phyloP scores from a whole-genome alignment of 768 basidiomycete species.

The Suillus discolor region DNA sequence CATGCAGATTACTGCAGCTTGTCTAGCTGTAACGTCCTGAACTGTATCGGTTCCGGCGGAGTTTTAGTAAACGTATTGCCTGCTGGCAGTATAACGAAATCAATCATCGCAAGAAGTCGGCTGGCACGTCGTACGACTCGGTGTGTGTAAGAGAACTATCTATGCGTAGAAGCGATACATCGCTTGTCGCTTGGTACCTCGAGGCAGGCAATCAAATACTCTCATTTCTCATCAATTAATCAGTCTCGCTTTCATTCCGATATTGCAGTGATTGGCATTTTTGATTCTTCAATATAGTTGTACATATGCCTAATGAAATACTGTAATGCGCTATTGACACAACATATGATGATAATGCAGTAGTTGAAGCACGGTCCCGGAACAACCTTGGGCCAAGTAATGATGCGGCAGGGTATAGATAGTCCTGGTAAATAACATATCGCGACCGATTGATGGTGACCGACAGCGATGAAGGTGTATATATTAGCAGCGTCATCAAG shows the following conservation, averaged over 20 bases:
- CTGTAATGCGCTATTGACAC: slow-evolving; percentile 39
- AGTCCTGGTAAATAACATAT: slow-evolving; percentile 33
- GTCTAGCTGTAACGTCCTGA: slow-evolving; percentile 6
- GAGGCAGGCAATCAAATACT: neutral
- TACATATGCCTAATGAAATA: slow-evolving; percentile 37
- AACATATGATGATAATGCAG: slow-evolving; percentile 35
- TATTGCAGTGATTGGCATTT: slow-evolving; percentile 24
- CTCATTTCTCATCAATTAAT: neutral
- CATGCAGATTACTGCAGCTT: neutral
- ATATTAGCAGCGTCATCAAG: slow-evolving; percentile 35
- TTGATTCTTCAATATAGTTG: slow-evolving; percentile 28
- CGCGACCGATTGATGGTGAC: slow-evolving; percentile 18
- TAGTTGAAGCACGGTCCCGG: slow-evolving; percentile 6
- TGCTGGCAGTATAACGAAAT: slow-evolving; percentile 1
- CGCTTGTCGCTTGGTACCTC: neutral
- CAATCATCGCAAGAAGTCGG: neutral
- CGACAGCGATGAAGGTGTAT: slow-evolving; percentile 17
- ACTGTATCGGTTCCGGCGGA: slow-evolving; percentile 16
- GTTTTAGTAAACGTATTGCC: slow-evolving; percentile 16
- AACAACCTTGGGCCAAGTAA: slow-evolving; percentile 8
- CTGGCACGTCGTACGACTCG: neutral
- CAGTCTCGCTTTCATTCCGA: neutral
- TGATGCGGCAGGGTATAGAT: slow-evolving; percentile 32
- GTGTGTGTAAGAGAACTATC: neutral
- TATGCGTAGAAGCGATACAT: neutral